phyloP scores from a whole-genome alignment of 495 filamentous ascomycete genomes.

The Talaromyces liani region DNA sequence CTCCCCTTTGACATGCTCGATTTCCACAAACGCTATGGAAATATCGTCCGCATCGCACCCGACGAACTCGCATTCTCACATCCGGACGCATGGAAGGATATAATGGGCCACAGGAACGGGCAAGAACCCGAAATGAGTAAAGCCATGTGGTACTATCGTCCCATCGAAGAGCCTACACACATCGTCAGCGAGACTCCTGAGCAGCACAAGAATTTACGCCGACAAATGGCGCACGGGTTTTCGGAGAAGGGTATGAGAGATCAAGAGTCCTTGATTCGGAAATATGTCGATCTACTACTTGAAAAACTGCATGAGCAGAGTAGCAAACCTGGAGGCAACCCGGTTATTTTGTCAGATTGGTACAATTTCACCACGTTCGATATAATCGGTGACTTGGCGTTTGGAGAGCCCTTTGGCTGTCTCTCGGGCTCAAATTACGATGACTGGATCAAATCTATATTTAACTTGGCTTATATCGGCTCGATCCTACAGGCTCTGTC shows the following conservation, averaged over 20 bases:
- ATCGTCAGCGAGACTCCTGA: slow-evolving; percentile 23
- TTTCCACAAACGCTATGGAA: slow-evolving; percentile 44
- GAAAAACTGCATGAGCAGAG: slow-evolving; percentile 27
- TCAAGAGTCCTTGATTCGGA: slow-evolving; percentile 36
- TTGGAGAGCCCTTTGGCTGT: slow-evolving; percentile 52
- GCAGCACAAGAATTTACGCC: slow-evolving; percentile 34
- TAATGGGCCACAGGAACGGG: slow-evolving; percentile 35
- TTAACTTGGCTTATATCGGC: slow-evolving; percentile 22
- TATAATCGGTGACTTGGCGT: slow-evolving; percentile 47
- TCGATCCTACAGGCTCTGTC: slow-evolving; percentile 26
- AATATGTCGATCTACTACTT: slow-evolving; percentile 40
- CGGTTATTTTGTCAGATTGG: slow-evolving; percentile 44
- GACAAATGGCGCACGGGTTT: slow-evolving; percentile 47
- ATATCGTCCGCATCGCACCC: slow-evolving; percentile 47
- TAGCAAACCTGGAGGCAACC: neutral
- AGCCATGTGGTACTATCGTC: slow-evolving; percentile 14
- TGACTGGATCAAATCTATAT: slow-evolving; percentile 47
- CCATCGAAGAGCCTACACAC: slow-evolving; percentile 1
- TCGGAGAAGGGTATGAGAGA: slow-evolving; percentile 36
- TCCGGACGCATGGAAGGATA: slow-evolving; percentile 48
- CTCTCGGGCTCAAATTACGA: slow-evolving; percentile 41
- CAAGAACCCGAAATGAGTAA: neutral
- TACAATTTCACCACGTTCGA: slow-evolving; percentile 56
- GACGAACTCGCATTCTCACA: slow-evolving; percentile 43
- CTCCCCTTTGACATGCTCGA: slow-evolving; percentile 31